phyloP scores from a whole-genome alignment of 768 basidiomycete species.

The Boletus rex-veris region DNA sequence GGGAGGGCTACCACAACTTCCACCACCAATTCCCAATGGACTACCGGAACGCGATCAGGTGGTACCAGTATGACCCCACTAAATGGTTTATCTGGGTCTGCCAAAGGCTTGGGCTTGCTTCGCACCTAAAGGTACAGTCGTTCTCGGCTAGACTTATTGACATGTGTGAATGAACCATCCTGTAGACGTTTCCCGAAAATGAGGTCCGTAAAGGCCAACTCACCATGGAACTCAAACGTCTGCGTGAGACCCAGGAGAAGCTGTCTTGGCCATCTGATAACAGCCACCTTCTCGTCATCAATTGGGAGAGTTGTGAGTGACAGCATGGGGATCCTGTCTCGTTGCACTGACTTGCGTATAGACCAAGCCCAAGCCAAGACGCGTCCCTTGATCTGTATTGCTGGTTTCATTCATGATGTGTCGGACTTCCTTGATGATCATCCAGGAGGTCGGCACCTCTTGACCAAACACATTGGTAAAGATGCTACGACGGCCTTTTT shows the following conservation, averaged over 20 bases:
- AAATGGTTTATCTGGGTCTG: conserved; percentile 78
- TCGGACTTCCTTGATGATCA: conserved; percentile 84
- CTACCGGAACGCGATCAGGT: conserved; percentile 92
- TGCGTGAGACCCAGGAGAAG: conserved; percentile 71
- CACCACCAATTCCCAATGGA: conserved; percentile 98
- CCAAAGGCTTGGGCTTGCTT: conserved; percentile 47
- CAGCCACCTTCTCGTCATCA: conserved; percentile 74
- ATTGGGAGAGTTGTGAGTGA: conserved; percentile 79
- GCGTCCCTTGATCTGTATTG: conserved; percentile 80
- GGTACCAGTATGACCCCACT: conserved; percentile 89
- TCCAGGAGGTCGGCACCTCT: conserved; percentile 82
- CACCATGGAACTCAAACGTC: conserved; percentile 90
- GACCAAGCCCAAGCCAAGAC: conserved; percentile 77
- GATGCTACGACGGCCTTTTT: conserved; percentile 95
- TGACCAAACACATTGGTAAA: conserved; percentile 82
- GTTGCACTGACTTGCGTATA: conserved; percentile 26
- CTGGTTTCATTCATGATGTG: conserved; percentile 93
- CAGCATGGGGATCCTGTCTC: not conserved
- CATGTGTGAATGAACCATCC: not conserved
- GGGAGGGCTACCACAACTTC: conserved; percentile 98
- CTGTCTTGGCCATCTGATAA: conserved; percentile 78
- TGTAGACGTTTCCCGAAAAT: conserved; percentile 58
- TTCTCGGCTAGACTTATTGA: not conserved
- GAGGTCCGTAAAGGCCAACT: conserved; percentile 84
- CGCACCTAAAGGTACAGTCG: conserved; percentile 49